Evolutionary conservation across 1,284 basidiomycete genomes (phyloP).

Genomic region (Pascua sp.): DNA sequence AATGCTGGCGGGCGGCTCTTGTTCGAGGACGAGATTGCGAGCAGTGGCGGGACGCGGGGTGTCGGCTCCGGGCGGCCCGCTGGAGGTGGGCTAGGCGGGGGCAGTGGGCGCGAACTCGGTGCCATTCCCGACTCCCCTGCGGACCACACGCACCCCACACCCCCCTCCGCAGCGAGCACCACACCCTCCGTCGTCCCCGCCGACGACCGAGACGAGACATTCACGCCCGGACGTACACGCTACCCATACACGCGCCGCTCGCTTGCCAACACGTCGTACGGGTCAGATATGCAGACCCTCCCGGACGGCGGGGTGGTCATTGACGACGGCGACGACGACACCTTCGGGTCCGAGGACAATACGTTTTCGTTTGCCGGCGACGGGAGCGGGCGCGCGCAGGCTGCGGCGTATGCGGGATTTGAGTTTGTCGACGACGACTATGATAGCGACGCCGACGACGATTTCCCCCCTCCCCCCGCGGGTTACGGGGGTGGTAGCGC

Average conservation of each 20-base stretch:
- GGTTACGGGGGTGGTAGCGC: background rate
- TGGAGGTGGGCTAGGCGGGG: no score
- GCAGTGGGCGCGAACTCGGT: no score
- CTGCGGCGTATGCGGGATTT: conserved; percentile 7
- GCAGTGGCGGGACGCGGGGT: no score
- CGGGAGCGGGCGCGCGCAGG: background rate
- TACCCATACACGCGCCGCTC: conserved; percentile 17
- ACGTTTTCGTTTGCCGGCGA: background rate
- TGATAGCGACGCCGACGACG: conserved; percentile 7
- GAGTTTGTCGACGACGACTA: conserved; percentile 15
- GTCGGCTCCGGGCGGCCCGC: no score
- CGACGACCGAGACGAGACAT: no score
- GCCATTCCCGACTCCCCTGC: no score
- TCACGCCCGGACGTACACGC: no score
- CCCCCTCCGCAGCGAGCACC: no score
- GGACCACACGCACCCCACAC: no score
- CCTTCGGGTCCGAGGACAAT: conserved; percentile 8
- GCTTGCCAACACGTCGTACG: conserved; percentile 39
- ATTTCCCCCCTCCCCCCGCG: background rate
- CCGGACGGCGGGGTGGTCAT: conserved; percentile 12
- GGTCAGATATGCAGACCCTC: conserved; percentile 27
- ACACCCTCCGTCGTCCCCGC: no score
- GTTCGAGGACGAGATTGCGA: conserved; percentile 8
- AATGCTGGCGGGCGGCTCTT: conserved; percentile 11
- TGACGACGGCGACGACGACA: conserved; percentile 15